Base-by-base conservation (phyloP, 345 rosid genomes). In the Euphorbia tirucalli region DNA sequence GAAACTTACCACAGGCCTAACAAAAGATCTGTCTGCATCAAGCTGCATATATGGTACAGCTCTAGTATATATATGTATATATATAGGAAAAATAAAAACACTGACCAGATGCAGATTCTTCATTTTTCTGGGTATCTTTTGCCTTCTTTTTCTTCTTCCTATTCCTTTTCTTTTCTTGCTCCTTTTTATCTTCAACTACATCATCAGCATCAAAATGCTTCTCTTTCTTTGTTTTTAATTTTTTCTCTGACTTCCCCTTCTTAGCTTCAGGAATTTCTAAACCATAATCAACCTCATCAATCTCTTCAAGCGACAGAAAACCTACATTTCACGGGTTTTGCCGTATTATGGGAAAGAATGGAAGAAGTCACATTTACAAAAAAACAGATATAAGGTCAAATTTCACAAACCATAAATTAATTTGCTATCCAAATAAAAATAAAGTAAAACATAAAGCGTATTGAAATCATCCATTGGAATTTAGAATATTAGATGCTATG, bases 231-330 rank as follows among this genome's bases (percentile, higher is more conserved):
- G 63, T 68, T 65, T 81, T 85, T 31, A 52, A 50, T 13, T 64
- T 71, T 74, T 66, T 80, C 71, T 69, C 75, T 14, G 69, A 22
- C 72, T 73, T 76, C 50, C 41, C 80, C 79, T 77, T 81, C 31
- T 66, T 81, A 50, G 66, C 15, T 49, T 73, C 66, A 65, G 89
- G 86, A 58, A 85, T 61, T 41, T 56, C 77, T 35, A 92, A 74
- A 41, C 74, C 80, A 37, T 89, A 94, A 70, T 83, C 91, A 71
- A 83, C 83, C 80, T 87, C 96, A 61, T 92, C 93, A 77, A 94
- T 85, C 85, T 94, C 98, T 65, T 94, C 98, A 10, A 94, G 95
- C 15, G 93, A 89, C 74, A 88, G 92, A 85, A 93, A 91, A 25
- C 96, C 97, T 93, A 74, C 74, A 75, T 21, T 63, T 69, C 43